Percentiles rank a stretch among this genome's conserved stretches.
These are phyloP conservation scores for Earliella scabrosa DNA, from an alignment of 1,284 basidiomycete genomes.

Conservation along the genomic window DNA sequence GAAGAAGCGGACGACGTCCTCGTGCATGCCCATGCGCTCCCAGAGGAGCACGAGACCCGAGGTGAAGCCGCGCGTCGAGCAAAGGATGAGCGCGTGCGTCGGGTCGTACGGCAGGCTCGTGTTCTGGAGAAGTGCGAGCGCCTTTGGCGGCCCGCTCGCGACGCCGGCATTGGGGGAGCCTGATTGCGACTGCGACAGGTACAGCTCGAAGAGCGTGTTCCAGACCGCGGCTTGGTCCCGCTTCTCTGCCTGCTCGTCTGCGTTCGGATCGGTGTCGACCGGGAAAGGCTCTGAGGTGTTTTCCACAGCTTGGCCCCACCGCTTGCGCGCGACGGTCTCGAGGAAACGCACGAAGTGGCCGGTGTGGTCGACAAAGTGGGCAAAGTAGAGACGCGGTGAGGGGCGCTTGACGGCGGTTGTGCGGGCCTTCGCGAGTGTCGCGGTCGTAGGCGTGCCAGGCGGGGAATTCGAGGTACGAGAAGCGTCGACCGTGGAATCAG, in stretches of 20 bases:
- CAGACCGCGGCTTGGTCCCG: slow-evolving; percentile 88
- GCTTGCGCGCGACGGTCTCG: slow-evolving; percentile 80
- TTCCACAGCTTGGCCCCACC: slow-evolving; percentile 84
- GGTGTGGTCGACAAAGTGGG: slow-evolving; percentile 93
- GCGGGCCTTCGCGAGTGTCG: slow-evolving; percentile 30
- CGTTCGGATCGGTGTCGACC: slow-evolving; percentile 31
- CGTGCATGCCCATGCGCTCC: slow-evolving; percentile 95
- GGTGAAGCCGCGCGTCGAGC: slow-evolving; percentile 83
- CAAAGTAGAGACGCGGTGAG: slow-evolving; percentile 88
- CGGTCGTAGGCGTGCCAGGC: slow-evolving; percentile 27
- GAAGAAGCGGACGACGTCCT: slow-evolving; percentile 92
- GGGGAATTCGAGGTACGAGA: slow-evolving; percentile 36
- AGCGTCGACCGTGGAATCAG: slow-evolving; percentile 41
- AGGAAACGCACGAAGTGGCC: slow-evolving; percentile 86
- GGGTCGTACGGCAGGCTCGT: slow-evolving; percentile 81
- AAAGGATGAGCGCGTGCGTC: slow-evolving; percentile 92
- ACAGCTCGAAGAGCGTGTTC: slow-evolving; percentile 96
- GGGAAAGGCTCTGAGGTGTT: slow-evolving; percentile 9
- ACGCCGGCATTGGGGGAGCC: slow-evolving; percentile 23
- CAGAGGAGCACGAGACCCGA: slow-evolving; percentile 88
- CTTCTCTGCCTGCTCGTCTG: slow-evolving; percentile 60
- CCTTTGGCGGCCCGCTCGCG: slow-evolving; percentile 52
- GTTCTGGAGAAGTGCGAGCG: slow-evolving; percentile 69
- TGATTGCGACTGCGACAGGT: slow-evolving; percentile 66
- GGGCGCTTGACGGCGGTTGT: slow-evolving; percentile 56